Evolutionary conservation across 805 yeast genomes (phyloP).

Genomic region (Teunomyces stri): DNA sequence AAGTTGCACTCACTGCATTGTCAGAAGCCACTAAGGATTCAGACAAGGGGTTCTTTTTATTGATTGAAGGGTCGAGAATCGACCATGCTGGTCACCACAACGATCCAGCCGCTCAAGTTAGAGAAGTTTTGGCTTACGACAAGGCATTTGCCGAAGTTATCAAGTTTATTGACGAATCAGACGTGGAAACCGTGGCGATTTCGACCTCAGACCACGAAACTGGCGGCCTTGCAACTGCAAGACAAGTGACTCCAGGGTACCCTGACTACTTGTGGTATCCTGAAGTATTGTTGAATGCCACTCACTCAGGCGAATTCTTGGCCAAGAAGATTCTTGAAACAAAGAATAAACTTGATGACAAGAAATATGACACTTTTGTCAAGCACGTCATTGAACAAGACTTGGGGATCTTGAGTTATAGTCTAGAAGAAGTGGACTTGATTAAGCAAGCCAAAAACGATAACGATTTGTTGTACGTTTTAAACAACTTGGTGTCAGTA

Average conservation of each 20-base stretch:
- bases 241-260: conserved; percentile 64
- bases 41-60: conserved; percentile 79
- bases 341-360: conserved; percentile 16
- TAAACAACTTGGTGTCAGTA: conserved; percentile 71
- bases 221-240: conserved; percentile 87
- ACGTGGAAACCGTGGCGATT: conserved; percentile 73
- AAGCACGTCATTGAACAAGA: conserved; percentile 57
- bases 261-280: conserved; percentile 93
- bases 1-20: conserved; percentile 69
- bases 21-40: conserved; percentile 64
- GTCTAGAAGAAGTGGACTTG: conserved; percentile 47
- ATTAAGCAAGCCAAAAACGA: conserved; percentile 8
- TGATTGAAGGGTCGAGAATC: conserved; percentile 90
- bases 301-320: conserved; percentile 76
- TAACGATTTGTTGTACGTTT: conserved; percentile 42
- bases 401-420: conserved; percentile 62
- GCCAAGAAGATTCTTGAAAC: conserved; percentile 44
- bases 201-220: conserved; percentile 95
- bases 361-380: conserved; percentile 43
- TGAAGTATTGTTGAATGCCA: conserved; percentile 62
- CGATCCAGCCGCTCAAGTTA: conserved; percentile 92
- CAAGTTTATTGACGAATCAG: conserved; percentile 64
- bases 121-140: conserved; percentile 87
- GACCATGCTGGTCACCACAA: conserved; percentile 95
- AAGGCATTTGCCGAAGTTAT: conserved; percentile 73